Evolutionary conservation across 345 rosid species (phyloP).

Genomic region (Linum trigynum): DNA sequence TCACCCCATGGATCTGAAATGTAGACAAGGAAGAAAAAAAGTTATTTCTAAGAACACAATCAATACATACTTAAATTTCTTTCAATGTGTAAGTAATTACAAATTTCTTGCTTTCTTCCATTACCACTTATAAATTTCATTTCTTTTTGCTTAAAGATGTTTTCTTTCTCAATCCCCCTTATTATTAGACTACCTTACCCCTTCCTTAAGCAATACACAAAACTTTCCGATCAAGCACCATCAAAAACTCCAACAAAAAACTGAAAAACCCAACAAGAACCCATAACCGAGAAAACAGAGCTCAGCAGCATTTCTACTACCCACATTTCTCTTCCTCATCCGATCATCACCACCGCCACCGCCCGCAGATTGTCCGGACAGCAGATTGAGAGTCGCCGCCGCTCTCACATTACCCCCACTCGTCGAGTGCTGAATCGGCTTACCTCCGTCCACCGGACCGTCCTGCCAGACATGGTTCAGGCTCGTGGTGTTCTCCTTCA

Average conservation of each 20-base stretch:
- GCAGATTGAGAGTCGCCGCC: conserved; percentile 47
- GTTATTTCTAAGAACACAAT: background rate
- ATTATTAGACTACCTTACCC: too few relatives aligned
- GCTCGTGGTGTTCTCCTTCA: conserved; percentile 27
- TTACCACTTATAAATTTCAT: too few relatives aligned
- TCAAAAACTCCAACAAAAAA: background rate
- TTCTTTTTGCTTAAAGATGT: too few relatives aligned
- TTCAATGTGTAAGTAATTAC: too few relatives aligned
- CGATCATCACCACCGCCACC: conserved; percentile 29
- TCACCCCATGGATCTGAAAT: conserved; percentile 68
- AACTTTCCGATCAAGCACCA: background rate
- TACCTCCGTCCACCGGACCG: conserved; percentile 44
- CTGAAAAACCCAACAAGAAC: background rate
- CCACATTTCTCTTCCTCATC: conserved; percentile 50
- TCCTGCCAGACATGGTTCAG: conserved; percentile 85
- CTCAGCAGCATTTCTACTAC: conserved; percentile 12
- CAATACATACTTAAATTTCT: background rate
- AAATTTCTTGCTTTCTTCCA: too few relatives aligned
- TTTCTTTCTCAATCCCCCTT: too few relatives aligned
- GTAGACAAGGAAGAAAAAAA: too few relatives aligned
- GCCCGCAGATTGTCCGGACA: conserved; percentile 43
- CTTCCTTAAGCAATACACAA: too few relatives aligned
- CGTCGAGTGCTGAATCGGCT: conserved; percentile 34
- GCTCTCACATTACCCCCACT: conserved; percentile 53
- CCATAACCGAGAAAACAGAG: background rate